These are phyloP conservation scores for Pseudonectria foliicola DNA, from an alignment of 2,329 filamentous ascomycete species.

Conservation along the genomic window DNA sequence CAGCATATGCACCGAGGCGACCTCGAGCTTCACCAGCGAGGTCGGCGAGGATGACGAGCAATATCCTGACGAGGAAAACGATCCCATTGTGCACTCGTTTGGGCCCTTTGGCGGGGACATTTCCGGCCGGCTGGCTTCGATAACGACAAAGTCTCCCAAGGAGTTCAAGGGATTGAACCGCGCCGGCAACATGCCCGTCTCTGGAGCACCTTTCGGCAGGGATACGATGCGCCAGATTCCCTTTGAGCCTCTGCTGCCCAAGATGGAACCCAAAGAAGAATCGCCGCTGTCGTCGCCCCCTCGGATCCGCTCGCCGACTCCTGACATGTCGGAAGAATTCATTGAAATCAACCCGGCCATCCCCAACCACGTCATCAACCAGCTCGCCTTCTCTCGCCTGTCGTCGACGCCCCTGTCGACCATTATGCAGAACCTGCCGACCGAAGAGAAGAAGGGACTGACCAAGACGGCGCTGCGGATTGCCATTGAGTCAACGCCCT, in stretches of 20 bases:
- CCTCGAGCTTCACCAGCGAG: conserved; percentile 51
- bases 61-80: conserved; percentile 87
- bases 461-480: conserved; percentile 57
- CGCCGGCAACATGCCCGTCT: conserved; percentile 10
- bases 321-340: conserved; percentile 14
- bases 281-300: conserved; percentile 22
- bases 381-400: conserved; percentile 88
- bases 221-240: conserved; percentile 17
- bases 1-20: conserved; percentile 44
- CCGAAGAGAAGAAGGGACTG: conserved; percentile 52
- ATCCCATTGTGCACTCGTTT: conserved; percentile 86
- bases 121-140: conserved; percentile 72
- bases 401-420: conserved; percentile 86
- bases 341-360: conserved; percentile 39
- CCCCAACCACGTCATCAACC: conserved; percentile 86
- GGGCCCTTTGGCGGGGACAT: conserved; percentile 84
- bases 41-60: conserved; percentile 58
- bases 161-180: conserved; percentile 21
- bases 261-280: conserved; percentile 14
- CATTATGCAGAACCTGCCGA: conserved; percentile 79
- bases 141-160: conserved; percentile 62
- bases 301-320: conserved; percentile 13
- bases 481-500: conserved; percentile 66
- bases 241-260: conserved; percentile 16
- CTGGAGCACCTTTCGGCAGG: conserved; percentile 14